These are phyloP conservation scores for Alternaria arborescens DNA, from an alignment of 2,329 filamentous ascomycete genomes.

Conservation along the genomic window DNA sequence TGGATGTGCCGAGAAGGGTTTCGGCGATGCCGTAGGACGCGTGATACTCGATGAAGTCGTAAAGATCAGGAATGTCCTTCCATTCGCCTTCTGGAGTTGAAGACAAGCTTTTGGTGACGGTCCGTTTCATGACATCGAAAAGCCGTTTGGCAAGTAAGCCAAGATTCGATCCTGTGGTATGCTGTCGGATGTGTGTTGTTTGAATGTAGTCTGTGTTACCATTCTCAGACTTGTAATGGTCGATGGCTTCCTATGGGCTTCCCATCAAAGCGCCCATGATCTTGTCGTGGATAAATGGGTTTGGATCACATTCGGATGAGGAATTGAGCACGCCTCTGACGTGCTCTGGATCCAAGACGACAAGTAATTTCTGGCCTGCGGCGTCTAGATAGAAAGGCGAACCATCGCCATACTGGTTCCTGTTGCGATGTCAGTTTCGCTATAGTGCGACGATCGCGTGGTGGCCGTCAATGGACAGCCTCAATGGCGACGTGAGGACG, in stretches of 20 bases:
- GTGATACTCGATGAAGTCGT: conserved; percentile 17
- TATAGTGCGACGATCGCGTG: too few relatives aligned
- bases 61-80: conserved; percentile 23
- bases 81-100: conserved; percentile 1
- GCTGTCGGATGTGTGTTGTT: conserved; percentile 23
- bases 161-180: conserved; percentile 16
- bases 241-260: conserved; percentile 23
- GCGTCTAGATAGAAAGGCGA: conserved; percentile 28
- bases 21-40: conserved; percentile 16
- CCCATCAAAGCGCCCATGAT: conserved; percentile 28
- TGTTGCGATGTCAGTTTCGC: background rate
- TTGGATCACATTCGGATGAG: conserved; percentile 22
- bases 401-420: conserved; percentile 24
- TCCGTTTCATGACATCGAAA: conserved; percentile 14
- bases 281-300: conserved; percentile 23
- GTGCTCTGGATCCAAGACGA: conserved; percentile 24
- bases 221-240: conserved; percentile 21
- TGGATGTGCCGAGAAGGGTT: conserved; percentile 19
- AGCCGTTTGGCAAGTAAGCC: conserved; percentile 18
- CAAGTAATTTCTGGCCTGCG: conserved; percentile 26
- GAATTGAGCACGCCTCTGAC: conserved; percentile 19
- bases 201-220: conserved; percentile 20
- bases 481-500: background rate
- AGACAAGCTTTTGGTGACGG: conserved; percentile 7
- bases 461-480: background rate